Evolutionary conservation across 306 rosid species (phyloP), one percentile per base, ranked within the genome.

Genomic region (Delonix regia): DNA sequence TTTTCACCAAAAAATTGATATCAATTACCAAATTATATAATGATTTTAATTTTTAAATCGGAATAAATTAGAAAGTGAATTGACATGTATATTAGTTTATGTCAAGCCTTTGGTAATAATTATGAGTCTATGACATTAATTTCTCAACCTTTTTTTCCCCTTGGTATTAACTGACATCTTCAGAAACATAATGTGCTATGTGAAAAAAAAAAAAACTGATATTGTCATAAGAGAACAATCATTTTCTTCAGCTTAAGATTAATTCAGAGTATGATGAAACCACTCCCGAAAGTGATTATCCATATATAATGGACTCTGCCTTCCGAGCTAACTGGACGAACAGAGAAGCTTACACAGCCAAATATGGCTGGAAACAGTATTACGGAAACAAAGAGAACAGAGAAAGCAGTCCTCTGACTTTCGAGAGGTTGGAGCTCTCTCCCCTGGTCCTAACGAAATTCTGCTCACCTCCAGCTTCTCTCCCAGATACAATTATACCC

Each of bases 161-260:
- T 51, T 71, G 63, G 24, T 42, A 72, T 61, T 42, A 73, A 49
- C 24, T 28, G 22, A 42, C 78, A 47, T 55, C 38, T 75, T 83
- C 60, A 25, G 18, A 51, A 51, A 6, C 56, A 21, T 57, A 73
- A 13, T 51, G 60, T 24, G 34, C 52, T 44, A 9, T 57, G 68
- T 66, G 39, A 59, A 68, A 36, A 45, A 83, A 45, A 83, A 63
- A 73, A 10, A n/a, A 57, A 51, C 61, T 45, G 30, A 77, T 34
- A 55, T 38, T 65, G 61, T 53, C 49, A 49, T 70, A 1, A 41
- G 3, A 24, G 24, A 77, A 33, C 8, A 42, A 28, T 39, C 60
- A 49, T 24, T 16, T 55, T 28, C 27, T 48, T 82, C 45, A 22
- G 68, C 71, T 53, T 69, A 55, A 70, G 25, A 49, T 69, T n/a